These are phyloP conservation scores for Lipomyces anomalus DNA, from an alignment of 805 yeast genomes.

Conservation along the genomic window DNA sequence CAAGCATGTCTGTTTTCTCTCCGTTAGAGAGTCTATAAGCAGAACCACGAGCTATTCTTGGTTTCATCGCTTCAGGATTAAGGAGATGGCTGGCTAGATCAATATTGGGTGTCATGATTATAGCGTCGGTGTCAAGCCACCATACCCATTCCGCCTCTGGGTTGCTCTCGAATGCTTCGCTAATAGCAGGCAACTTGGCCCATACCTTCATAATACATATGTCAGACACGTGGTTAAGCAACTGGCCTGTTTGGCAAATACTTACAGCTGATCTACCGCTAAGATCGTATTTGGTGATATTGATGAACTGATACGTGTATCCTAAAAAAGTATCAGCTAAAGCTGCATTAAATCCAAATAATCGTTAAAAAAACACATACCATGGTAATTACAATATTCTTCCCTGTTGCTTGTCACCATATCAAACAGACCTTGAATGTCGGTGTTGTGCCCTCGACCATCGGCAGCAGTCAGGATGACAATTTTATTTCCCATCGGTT, in stretches of 20 bases:
- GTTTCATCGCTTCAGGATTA: constrained; percentile 26
- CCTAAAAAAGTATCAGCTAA: constrained; percentile 2
- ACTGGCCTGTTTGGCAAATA: neutral
- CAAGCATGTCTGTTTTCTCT: constrained; percentile 4
- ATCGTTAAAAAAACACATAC: constrained; percentile 14
- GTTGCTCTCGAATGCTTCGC: constrained; percentile 29
- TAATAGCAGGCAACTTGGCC: constrained; percentile 34
- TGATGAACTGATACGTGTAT: constrained; percentile 29
- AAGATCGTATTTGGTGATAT: constrained; percentile 25
- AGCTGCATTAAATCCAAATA: neutral
- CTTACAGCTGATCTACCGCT: constrained; percentile 12
- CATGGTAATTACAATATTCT: constrained; percentile 32
- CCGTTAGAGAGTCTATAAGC: constrained; percentile 15
- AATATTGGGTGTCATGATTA: constrained; percentile 32
- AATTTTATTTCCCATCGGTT: constrained; percentile 22
- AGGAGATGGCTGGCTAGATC: constrained; percentile 30
- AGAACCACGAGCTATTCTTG: constrained; percentile 24
- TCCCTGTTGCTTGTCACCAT: constrained; percentile 28
- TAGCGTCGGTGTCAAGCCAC: constrained; percentile 37
- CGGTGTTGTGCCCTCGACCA: constrained; percentile 22
- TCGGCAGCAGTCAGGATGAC: constrained; percentile 27
- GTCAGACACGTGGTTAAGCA: too few relatives aligned
- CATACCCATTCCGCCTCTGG: constrained; percentile 38
- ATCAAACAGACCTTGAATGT: constrained; percentile 12
- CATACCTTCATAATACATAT: constrained; percentile 27